These are phyloP conservation scores for Antarctomyces pellizariae DNA, from an alignment of 495 filamentous ascomycete species.

Conservation along the genomic window DNA sequence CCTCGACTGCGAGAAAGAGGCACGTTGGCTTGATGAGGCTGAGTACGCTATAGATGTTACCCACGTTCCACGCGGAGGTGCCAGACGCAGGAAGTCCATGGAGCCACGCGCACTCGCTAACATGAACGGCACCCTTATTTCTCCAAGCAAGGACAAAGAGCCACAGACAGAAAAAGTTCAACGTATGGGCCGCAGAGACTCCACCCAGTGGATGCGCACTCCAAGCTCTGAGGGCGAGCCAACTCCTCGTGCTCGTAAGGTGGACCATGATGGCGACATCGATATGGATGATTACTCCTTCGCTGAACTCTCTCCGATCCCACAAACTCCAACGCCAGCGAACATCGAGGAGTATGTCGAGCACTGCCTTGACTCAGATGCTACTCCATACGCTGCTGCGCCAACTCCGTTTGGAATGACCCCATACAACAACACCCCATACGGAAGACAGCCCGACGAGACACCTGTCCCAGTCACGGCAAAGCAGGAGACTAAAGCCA, in stretches of 20 bases:
- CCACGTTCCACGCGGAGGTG: conserved; percentile 49
- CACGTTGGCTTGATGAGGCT: conserved; percentile 46
- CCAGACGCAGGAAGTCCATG: conserved; percentile 74
- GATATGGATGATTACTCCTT: conserved; percentile 18
- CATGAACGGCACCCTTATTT: conserved; percentile 38
- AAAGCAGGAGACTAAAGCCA: no score
- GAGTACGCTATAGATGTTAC: conserved; percentile 49
- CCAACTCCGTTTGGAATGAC: conserved; percentile 9
- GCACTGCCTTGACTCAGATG: conserved; percentile 6
- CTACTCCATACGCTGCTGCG: conserved; percentile 5
- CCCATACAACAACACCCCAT: no score
- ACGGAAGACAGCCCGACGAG: no score
- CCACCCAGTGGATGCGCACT: conserved; percentile 25
- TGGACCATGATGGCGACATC: conserved; percentile 5
- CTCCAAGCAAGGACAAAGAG: no score
- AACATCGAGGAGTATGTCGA: conserved; percentile 17
- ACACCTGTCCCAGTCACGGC: no score
- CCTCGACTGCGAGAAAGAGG: conserved; percentile 63
- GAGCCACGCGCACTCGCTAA: conserved; percentile 61
- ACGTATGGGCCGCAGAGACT: conserved; percentile 27
- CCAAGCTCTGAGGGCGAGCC: conserved; percentile 8
- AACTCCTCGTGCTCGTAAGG: no score
- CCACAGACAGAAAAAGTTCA: no score
- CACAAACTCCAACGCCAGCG: conserved; percentile 28
- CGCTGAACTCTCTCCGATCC: conserved; percentile 22